Conservation (phyloP, 495 filamentous ascomycete species). For the Hypoxylon intermedium region DNA sequence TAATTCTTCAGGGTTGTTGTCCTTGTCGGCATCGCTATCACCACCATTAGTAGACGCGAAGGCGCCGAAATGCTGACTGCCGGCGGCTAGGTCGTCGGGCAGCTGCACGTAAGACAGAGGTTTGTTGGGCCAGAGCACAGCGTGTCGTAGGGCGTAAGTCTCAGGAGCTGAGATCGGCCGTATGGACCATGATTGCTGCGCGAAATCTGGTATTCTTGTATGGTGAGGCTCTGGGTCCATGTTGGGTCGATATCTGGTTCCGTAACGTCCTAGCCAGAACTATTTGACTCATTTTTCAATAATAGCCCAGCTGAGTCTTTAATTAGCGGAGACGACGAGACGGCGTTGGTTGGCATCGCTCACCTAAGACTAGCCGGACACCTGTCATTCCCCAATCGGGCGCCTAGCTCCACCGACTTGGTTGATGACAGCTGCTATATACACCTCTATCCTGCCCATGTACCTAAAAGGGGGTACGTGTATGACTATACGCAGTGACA, state of each 20-base stretch:
- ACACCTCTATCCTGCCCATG: constrained; percentile 1
- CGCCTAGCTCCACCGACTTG: constrained; percentile 27
- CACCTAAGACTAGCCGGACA: constrained; percentile 26
- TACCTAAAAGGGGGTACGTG: constrained; percentile 25
- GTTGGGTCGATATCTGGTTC: constrained; percentile 28
- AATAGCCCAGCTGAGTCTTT: constrained; percentile 25
- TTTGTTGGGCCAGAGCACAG: constrained; percentile 37
- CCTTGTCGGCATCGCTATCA: constrained; percentile 1
- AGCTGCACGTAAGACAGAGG: constrained; percentile 36
- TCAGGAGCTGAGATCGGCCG: constrained; percentile 24
- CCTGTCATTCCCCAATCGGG: constrained; percentile 20
- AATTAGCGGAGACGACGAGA: constrained; percentile 13
- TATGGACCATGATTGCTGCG: constrained; percentile 11
- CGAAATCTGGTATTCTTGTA: not conserved
- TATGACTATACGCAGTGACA: constrained; percentile 7
- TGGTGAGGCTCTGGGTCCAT: constrained; percentile 25
- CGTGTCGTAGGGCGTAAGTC: constrained; percentile 31
- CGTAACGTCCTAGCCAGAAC: not conserved
- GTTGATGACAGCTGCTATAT: constrained; percentile 27
- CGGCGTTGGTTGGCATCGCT: too few relatives aligned
- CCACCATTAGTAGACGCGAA: constrained; percentile 6
- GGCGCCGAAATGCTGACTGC: constrained; percentile 33
- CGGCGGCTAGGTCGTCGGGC: constrained; percentile 25
- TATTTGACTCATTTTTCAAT: constrained; percentile 2
- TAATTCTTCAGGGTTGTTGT: constrained; percentile 2